phyloP scores from a whole-genome alignment of 2,329 filamentous ascomycete species.

The Sarocladium brachiariae region DNA sequence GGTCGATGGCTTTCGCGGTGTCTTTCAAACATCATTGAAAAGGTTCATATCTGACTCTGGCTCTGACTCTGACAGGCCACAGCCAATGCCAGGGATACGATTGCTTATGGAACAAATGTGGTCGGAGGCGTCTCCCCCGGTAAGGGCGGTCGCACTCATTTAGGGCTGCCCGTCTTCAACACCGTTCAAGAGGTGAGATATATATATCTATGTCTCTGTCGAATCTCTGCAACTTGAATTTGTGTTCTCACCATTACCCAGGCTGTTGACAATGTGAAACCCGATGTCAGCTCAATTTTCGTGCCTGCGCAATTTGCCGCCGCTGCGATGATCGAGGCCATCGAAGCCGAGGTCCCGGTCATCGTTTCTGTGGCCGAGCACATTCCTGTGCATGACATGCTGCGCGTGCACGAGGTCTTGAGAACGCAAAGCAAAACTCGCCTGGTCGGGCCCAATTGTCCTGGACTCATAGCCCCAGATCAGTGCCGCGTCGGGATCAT shows the following conservation, averaged over 20 bases:
- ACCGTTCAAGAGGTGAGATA: slow-evolving; percentile 24
- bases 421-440: slow-evolving; percentile 64
- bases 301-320: slow-evolving; percentile 62
- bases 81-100: no score
- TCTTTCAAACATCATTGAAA: slow-evolving; percentile 26
- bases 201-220: background rate
- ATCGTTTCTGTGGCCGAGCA: slow-evolving; percentile 76
- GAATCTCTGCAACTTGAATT: background rate
- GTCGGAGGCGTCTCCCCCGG: slow-evolving; percentile 32
- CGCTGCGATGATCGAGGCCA: slow-evolving; percentile 63
- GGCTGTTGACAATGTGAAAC: slow-evolving; percentile 31
- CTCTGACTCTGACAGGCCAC: no score
- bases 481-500: slow-evolving; percentile 48
- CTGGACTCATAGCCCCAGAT: slow-evolving; percentile 74
- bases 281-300: slow-evolving; percentile 67
- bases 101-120: slow-evolving; percentile 30
- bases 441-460: slow-evolving; percentile 91
- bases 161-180: slow-evolving; percentile 28
- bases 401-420: slow-evolving; percentile 63
- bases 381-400: slow-evolving; percentile 70
- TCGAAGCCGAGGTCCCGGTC: slow-evolving; percentile 71
- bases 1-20: background rate
- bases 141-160: slow-evolving; percentile 25
- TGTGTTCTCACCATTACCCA: slow-evolving; percentile 10
- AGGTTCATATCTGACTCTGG: no score